Percentiles rank a stretch among this genome's conserved stretches.
These are phyloP conservation scores for Maudiozyma pseudohumilis DNA, from an alignment of 805 yeast species.

Conservation along the genomic window DNA sequence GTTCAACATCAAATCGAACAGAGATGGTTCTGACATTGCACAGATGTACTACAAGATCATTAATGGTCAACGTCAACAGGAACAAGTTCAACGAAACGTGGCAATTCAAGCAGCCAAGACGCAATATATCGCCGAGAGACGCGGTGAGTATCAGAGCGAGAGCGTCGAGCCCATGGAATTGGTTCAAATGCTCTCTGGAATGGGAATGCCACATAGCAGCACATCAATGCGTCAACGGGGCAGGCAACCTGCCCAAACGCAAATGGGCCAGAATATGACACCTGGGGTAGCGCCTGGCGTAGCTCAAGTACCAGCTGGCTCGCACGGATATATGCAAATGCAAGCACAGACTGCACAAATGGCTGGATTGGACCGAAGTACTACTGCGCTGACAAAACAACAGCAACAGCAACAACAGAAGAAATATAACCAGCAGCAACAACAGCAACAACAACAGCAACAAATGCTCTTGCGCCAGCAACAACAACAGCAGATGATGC, in stretches of 20 bases:
- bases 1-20: constrained; percentile 66
- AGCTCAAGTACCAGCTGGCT: too few relatives aligned
- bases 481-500: not conserved
- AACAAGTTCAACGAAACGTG: constrained; percentile 45
- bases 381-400: not conserved
- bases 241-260: constrained; percentile 3
- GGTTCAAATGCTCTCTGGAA: constrained; percentile 8
- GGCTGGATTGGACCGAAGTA: not conserved
- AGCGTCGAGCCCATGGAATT: constrained; percentile 21
- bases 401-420: constrained; percentile 1
- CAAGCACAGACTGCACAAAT: not conserved
- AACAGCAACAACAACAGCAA: constrained; percentile 1
- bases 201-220: too few relatives aligned
- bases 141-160: constrained; percentile 30
- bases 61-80: constrained; percentile 37
- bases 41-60: constrained; percentile 63
- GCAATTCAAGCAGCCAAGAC: constrained; percentile 37
- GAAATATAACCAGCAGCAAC: not conserved
- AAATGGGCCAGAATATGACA: not conserved
- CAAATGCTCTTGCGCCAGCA: not conserved
- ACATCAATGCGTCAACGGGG: not conserved
- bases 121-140: constrained; percentile 34
- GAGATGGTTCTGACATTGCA: constrained; percentile 54
- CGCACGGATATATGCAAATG: too few relatives aligned
- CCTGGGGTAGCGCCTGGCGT: too few relatives aligned